Conservation (phyloP, 805 yeast genomes). For the Pichia gijzeniarum region DNA sequence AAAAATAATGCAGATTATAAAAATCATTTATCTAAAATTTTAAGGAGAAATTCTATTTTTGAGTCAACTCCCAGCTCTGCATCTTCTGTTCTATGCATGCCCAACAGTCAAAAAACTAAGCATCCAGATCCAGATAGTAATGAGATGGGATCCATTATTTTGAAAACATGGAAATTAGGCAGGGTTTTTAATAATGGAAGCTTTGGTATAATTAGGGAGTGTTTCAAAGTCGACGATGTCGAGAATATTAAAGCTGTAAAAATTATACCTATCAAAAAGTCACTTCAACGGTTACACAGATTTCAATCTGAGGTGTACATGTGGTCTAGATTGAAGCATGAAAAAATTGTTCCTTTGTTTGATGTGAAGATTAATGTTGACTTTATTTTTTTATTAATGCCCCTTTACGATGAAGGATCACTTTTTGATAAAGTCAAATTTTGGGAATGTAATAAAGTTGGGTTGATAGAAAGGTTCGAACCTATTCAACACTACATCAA, state of each 20-base stretch:
- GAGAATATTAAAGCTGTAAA: slow-evolving; percentile 26
- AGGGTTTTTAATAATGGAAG: slow-evolving; percentile 83
- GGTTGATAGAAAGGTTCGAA: slow-evolving; percentile 12
- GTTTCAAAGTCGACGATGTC: slow-evolving; percentile 15
- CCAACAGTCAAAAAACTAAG: slow-evolving; percentile 11
- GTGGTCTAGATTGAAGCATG: slow-evolving; percentile 67
- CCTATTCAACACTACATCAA: slow-evolving; percentile 33
- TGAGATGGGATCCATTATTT: slow-evolving; percentile 61
- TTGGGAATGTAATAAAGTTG: slow-evolving; percentile 43
- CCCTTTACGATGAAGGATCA: slow-evolving; percentile 68
- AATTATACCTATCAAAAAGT: slow-evolving; percentile 29
- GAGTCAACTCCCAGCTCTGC: slow-evolving; percentile 13
- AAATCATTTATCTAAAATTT: slow-evolving; percentile 26
- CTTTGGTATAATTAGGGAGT: slow-evolving; percentile 69
- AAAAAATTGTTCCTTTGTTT: slow-evolving; percentile 55
- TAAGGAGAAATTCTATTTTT: slow-evolving; percentile 23
- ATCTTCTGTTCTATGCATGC: slow-evolving; percentile 17
- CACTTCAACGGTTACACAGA: slow-evolving; percentile 43
- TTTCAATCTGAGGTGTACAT: slow-evolving; percentile 66
- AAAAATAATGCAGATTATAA: slow-evolving; percentile 26
- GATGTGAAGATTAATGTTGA: slow-evolving; percentile 54
- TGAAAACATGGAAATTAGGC: slow-evolving; percentile 52
- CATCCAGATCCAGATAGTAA: slow-evolving; percentile 28
- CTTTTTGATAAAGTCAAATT: slow-evolving; percentile 64
- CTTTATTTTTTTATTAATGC: slow-evolving; percentile 63